phyloP scores from a whole-genome alignment of 805 yeast species.

The Candida pini region DNA sequence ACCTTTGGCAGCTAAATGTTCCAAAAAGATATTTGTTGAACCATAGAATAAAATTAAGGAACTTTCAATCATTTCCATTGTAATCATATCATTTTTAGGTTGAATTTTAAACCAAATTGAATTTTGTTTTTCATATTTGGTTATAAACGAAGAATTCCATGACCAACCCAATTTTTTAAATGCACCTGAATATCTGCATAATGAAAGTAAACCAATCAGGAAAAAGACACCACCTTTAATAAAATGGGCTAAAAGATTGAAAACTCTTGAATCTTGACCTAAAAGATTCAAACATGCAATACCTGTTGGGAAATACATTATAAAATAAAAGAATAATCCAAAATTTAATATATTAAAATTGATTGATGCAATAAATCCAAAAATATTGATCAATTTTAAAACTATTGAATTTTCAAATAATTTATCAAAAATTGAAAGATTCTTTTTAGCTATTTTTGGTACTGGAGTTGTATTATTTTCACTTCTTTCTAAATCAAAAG shows the following conservation, averaged over 20 bases:
- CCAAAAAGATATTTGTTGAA: conserved; percentile 81
- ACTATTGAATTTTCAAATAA: conserved; percentile 28
- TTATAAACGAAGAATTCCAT: conserved; percentile 58
- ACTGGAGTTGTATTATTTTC: conserved; percentile 4
- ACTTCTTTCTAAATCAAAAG: conserved; percentile 20
- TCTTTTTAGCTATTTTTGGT: conserved; percentile 7
- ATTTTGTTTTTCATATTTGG: conserved; percentile 16
- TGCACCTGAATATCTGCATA: conserved; percentile 85
- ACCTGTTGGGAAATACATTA: conserved; percentile 50
- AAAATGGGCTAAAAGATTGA: conserved; percentile 87
- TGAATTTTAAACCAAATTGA: conserved; percentile 35
- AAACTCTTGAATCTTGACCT: conserved; percentile 64
- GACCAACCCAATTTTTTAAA: conserved; percentile 77
- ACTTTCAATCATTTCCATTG: conserved; percentile 84
- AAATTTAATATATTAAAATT: conserved; percentile 52
- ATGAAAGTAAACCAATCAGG: conserved; percentile 66
- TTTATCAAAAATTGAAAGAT: conserved; percentile 31
- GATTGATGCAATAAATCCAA: conserved; percentile 29
- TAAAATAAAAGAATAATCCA: conserved; percentile 56
- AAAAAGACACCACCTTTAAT: conserved; percentile 93
- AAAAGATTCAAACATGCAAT: conserved; percentile 62
- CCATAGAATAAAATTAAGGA: conserved; percentile 84
- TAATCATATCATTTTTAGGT: conserved; percentile 39
- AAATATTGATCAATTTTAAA: conserved; percentile 9
- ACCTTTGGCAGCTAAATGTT: conserved; percentile 73